Base-by-base conservation (phyloP, 148 eudicot species). In the Polygonum aviculare region DNA sequence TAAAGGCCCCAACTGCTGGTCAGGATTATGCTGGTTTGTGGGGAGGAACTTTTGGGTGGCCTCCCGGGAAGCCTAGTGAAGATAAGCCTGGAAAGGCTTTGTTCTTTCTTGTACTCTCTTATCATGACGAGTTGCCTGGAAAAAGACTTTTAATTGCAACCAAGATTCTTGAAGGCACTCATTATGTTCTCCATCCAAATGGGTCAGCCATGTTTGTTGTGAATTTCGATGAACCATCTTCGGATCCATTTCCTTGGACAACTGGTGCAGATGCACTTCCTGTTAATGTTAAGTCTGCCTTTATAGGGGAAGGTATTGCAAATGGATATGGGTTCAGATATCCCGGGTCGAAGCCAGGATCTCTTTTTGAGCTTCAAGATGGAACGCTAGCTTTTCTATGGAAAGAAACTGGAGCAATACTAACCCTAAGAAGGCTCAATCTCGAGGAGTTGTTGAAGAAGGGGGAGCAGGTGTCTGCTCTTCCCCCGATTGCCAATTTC, bases 11-110 rank as follows among this genome's bases (percentile, higher is more conserved):
- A 73, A 62, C 73, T 35, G 54, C 69, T 19, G 87, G 86, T 52
- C 90, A 86, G 59, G 93, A 92, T 41, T 85, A 82, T 51, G 85
- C 86, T 18, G 97, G 97, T 81, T 50, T 92, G 70, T 92, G 95
- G 94, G 97, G 94, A 69, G 97, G 94, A 69, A 92, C 93, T 70
- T 88, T 92, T 54, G 97, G 94, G 41, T 90, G 94, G 97, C 97
- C 97, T 69, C 97, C 97, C 9, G 92, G 97, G 72, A 92, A 59
- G 78, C 88, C 88, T 36, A 82, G 86, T 52, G 90, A 81, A 75
- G 93, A 88, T 83, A 92, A 90, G 80, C 93, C 90, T 2, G 95
- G 93, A 76, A 87, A 88, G 77, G 97, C 94, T 59, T 78, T 90
- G 55, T 90, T 90, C 81, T 86, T 90, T 75, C 82, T 90, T 35